Conservation (phyloP, 768 basidiomycete genomes). For the Tricholoma flavovirens region DNA sequence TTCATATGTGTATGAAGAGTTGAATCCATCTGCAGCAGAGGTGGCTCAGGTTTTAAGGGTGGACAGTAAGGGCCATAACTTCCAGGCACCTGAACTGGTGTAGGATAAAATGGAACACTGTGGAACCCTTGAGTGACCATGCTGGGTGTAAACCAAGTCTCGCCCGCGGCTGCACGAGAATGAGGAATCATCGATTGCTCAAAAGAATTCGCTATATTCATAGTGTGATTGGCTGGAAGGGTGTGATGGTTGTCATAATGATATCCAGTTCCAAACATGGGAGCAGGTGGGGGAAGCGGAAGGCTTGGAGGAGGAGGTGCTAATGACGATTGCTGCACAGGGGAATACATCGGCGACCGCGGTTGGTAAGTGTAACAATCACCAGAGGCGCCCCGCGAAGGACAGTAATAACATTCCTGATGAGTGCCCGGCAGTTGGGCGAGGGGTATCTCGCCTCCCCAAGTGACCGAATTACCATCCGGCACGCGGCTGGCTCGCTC, state of each 20-base stretch:
- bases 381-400: slow-evolving; percentile 19
- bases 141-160: slow-evolving; percentile 8
- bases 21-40: slow-evolving; percentile 7
- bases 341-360: slow-evolving; percentile 13
- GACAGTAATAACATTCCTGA: slow-evolving; percentile 27
- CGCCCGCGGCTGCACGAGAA: slow-evolving; percentile 6
- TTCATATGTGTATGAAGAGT: not conserved
- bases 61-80: slow-evolving; percentile 1
- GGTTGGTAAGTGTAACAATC: slow-evolving; percentile 14
- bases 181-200: slow-evolving; percentile 22
- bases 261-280: slow-evolving; percentile 10
- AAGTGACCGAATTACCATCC: slow-evolving; percentile 5
- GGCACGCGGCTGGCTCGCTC: not conserved
- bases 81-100: slow-evolving; percentile 6
- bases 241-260: slow-evolving; percentile 14
- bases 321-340: slow-evolving; percentile 1
- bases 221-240: slow-evolving; percentile 6
- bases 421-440: slow-evolving; percentile 7
- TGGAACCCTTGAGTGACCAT: slow-evolving; percentile 2
- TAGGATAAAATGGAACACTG: slow-evolving; percentile 7
- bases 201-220: slow-evolving; percentile 16
- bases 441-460: slow-evolving; percentile 14
- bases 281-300: slow-evolving; percentile 3
- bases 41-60: slow-evolving; percentile 11
- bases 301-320: slow-evolving; percentile 2